Evolutionary conservation across 306 rosid genomes (phyloP).

Genomic region (Sechiopsis laciniata): DNA sequence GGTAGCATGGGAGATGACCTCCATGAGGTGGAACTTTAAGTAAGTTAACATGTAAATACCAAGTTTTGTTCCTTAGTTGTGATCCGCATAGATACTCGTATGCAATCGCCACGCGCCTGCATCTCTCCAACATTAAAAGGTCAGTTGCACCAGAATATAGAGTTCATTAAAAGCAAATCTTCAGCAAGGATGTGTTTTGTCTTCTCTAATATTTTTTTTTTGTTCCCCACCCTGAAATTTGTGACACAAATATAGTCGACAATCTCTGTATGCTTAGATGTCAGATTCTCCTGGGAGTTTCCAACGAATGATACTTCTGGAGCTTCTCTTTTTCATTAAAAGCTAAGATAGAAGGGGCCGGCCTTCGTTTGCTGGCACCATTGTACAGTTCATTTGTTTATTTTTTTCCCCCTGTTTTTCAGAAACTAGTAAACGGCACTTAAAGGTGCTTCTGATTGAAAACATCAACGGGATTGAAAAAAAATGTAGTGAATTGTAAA

Average conservation of each 20-base stretch:
- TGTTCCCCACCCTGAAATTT: constrained; percentile 16
- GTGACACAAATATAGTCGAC: constrained; percentile 23
- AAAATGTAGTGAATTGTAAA: background rate
- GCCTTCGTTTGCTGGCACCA: constrained; percentile 32
- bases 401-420: constrained; percentile 32
- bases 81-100: constrained; percentile 37
- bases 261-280: constrained; percentile 28
- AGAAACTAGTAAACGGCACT: constrained; percentile 31
- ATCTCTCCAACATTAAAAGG: constrained; percentile 30
- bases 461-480: constrained; percentile 18
- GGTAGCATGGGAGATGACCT: constrained; percentile 62
- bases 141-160: constrained; percentile 31
- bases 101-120: constrained; percentile 35
- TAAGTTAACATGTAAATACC: constrained; percentile 58
- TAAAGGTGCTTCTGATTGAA: constrained; percentile 25
- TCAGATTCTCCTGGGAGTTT: constrained; percentile 32
- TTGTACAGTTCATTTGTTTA: constrained; percentile 62
- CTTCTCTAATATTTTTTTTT: constrained; percentile 22
- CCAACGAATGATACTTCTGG: constrained; percentile 25
- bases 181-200: background rate
- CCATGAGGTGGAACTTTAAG: constrained; percentile 79
- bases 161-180: constrained; percentile 23
- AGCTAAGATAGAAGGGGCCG: constrained; percentile 31
- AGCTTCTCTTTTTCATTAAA: constrained; percentile 32
- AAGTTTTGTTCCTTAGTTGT: constrained; percentile 56